A percentile compares a stretch with the other conserved stretches of the same genome.
Evolutionary conservation across 225 moss, liverwort and hornwort genomes (phyloP).

Genomic region (Sphagnum contortum): DNA sequence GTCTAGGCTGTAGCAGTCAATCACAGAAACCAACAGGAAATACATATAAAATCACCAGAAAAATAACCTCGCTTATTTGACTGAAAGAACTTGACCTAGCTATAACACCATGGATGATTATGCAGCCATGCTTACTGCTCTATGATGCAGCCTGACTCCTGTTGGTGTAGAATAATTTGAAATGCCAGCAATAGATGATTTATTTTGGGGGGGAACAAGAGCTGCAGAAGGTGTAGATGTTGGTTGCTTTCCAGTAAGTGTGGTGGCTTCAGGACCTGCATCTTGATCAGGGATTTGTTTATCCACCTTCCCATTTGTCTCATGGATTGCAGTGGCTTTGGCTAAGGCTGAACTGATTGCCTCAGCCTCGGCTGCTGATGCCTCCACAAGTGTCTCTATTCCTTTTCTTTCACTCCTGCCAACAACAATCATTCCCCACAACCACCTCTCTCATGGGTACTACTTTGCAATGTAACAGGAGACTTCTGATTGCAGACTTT

Average conservation of each 20-base stretch:
- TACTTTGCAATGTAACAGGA: no score
- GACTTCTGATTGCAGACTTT: no score
- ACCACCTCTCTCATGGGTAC: neutral
- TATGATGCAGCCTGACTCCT: conserved; percentile 58
- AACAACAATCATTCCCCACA: neutral
- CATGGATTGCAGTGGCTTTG: conserved; percentile 43
- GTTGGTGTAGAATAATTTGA: conserved; percentile 40
- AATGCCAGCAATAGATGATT: conserved; percentile 18
- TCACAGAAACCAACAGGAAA: no score
- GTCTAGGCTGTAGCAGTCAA: no score
- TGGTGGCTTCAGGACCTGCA: conserved; percentile 40
- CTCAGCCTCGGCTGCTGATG: conserved; percentile 63
- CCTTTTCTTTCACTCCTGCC: conserved; percentile 52
- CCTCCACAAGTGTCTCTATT: conserved; percentile 61
- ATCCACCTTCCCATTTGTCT: conserved; percentile 35
- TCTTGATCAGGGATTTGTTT: conserved; percentile 34
- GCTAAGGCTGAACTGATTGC: conserved; percentile 63
- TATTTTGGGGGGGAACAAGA: conserved; percentile 20
- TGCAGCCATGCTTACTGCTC: conserved; percentile 25
- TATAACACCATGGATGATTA: no score
- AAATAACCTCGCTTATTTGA: neutral
- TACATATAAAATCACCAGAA: no score
- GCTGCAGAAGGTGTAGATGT: conserved; percentile 25
- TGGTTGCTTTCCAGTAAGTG: conserved; percentile 44
- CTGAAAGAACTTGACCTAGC: no score